Evolutionary conservation across 164 flowering plant genomes (phyloP), one percentile per base, ranked within the genome.

Genomic region (Echeveria elegans): DNA sequence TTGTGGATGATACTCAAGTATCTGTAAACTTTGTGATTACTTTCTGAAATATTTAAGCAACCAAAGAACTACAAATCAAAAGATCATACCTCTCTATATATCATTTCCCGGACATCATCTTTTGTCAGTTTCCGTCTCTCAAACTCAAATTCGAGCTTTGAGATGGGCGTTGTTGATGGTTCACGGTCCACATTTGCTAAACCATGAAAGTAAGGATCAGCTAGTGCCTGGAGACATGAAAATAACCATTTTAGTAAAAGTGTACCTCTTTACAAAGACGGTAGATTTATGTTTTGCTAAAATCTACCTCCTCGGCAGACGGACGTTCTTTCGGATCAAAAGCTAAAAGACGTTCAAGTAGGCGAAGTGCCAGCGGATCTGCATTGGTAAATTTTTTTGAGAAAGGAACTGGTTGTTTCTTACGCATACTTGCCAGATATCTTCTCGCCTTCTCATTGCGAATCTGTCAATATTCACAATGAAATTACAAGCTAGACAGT

Each of bases 281-380:
- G 26, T 2, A 14, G 10, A 32, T 9, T 50, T 38, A 14, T 24
- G 4, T 67, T 28, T 8, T 18, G 26, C 32, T 23, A 18, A 18
- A 29, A 50, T 48, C 32, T 67, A 92, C 97, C 98, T 92, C 91
- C 84, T 84, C 92, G 69, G 98, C 98, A 77, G 95, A 85, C 41
- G 95, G 95, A 45, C 98, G 85, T 45, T 92, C 93, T 73, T 87
- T 92, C 18, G 98, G 95, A 75, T 92, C 98, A 82, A 92, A 92
- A 14, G 98, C 98, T 66, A 92, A 84, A 50, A 92, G 78, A 72
- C 83, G 82, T 75, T 88, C 91, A 74, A 92, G 74, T 56, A 92
- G 73, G 29, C 82, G 74, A 24, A 92, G 78, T 2, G 95, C 89
- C 68, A 80, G 77, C 48, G 96, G 98, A 77, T 92, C 98, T 5